Evolutionary conservation across 139 green algal species (phyloP), one percentile per base, ranked within the genome.

Genomic region (Chlorokybus atmophyticus): DNA sequence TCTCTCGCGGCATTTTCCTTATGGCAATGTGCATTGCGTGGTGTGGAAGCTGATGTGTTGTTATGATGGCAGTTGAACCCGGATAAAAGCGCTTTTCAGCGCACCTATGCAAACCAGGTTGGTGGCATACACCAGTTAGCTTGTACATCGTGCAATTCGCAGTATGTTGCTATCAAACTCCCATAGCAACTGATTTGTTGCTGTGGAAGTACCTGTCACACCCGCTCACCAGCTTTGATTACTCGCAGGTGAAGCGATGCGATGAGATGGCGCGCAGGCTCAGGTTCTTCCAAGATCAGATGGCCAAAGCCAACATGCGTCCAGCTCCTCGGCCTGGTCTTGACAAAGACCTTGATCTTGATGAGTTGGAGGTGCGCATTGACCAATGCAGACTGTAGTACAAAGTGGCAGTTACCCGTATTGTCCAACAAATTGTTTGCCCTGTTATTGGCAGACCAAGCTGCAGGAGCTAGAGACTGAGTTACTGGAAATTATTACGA

Each of bases 231-330:
- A 14, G 10, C 35, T 10, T 14, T 44, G 35, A 44, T 26, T 49
- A 2, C 26, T 38, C 24, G 30, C 75, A 94, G 85, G 92, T 99
- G 47, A 94, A 94, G 64, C 80, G 92, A 3, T 95, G 84, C 52
- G 92, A 95, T 32, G 91, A 99, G 68, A 91, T 99, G 86, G 75
- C 87, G 0, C 68, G 91, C 4, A 90, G 88, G 78, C 60, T 99
- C 52, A 78, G 91, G 10, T 98, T 90, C 62, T 87, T 99, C 59
- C 67, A 71, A 14, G 85, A 93, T 21, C 79, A 97, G 80, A 68
- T 88, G 17, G 67, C 80, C 27, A 90, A 90, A 62, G 82, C 75
- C 6, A 73, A 67, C 19, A 50, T 93, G 24, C 24, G 24, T 7
- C 26, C 39, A 1, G 56, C n/a, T 19, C 29, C 24, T 7, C 24